Evolutionary conservation across 2,329 filamentous ascomycete genomes (phyloP), one percentile per base, ranked within the genome.

Genomic region (Didymella pinodella): DNA sequence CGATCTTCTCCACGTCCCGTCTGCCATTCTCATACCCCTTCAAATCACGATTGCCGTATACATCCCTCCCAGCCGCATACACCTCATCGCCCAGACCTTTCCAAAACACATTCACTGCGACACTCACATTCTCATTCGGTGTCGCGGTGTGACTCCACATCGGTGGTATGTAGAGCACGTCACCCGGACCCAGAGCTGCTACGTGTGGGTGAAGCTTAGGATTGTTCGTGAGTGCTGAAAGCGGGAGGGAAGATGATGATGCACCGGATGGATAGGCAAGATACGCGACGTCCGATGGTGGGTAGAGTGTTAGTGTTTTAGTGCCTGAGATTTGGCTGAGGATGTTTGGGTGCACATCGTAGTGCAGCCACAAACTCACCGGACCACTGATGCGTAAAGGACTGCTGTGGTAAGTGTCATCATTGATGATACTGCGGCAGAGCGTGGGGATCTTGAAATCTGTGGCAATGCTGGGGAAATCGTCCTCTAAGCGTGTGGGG

Each of bases 91-190:
- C 20, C 10, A 95, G 80, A 61, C 88, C 89, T 43, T 88, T 86
- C 79, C 96, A 97, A 80, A 97, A 97, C 28, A 94, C 85, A 73
- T 97, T 97, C n/a, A 97, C 88, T 0, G 91, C 91, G 7, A 96
- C 82, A 66, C 91, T 93, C 59, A 86, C 75, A 4, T 74, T 74
- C 25, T 76, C 70, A 2, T 76, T 73, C 46, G 84, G 81, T 0
- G 89, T 88, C 0, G 84, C 82, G 0, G 92, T 89, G 75, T 97
- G 93, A 12, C 91, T 83, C 93, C 93, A 97, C 66, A 95, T 83
- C 0, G 91, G 86, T 0, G 93, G 93, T 29, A 97, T 83, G 74
- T 91, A 94, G 8, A 97, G 79, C 2, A 93, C 83, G 57, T 96
- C 92, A 1, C 92, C 92, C 0, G 90, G 86, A 0, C 81, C 74